These are phyloP conservation scores for Botrytis deweyae DNA, from an alignment of 2,329 filamentous ascomycete species.

Conservation along the genomic window DNA sequence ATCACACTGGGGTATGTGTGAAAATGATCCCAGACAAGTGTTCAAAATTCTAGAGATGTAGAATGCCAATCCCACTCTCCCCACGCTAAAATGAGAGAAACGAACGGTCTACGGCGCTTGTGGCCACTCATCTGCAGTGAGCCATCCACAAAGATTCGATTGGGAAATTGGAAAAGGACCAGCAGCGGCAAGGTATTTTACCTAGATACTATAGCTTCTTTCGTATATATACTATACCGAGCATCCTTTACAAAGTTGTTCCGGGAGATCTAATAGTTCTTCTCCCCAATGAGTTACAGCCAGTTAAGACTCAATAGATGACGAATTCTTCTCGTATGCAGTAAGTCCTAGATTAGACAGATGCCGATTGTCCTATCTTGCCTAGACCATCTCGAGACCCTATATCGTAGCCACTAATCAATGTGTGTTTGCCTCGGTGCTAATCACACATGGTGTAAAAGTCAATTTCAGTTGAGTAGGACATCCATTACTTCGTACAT, in stretches of 20 bases:
- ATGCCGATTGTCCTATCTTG: conserved; percentile 2
- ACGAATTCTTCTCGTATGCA: conserved; percentile 11
- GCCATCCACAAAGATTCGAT: conserved; percentile 17
- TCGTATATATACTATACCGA: background rate
- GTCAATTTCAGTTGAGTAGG: background rate
- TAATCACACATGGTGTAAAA: conserved; percentile 5
- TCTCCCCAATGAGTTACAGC: background rate
- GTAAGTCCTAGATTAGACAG: background rate
- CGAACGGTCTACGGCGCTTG: conserved; percentile 17
- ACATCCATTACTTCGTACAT: conserved; percentile 1
- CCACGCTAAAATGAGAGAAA: conserved; percentile 18
- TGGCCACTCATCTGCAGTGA: conserved; percentile 18
- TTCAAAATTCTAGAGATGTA: background rate
- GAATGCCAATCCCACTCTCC: conserved; percentile 18
- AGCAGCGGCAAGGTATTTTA: background rate
- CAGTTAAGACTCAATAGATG: background rate
- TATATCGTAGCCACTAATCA: too few relatives aligned
- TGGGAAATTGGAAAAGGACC: background rate
- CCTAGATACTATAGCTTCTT: background rate
- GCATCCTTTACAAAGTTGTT: background rate
- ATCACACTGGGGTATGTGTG: background rate
- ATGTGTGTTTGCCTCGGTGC: background rate
- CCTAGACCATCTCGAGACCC: background rate
- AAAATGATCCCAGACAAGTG: conserved; percentile 20
- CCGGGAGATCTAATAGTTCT: background rate